These are phyloP conservation scores for Aspergillus luchuensis DNA, from an alignment of 2,329 filamentous ascomycete genomes.

Conservation along the genomic window DNA sequence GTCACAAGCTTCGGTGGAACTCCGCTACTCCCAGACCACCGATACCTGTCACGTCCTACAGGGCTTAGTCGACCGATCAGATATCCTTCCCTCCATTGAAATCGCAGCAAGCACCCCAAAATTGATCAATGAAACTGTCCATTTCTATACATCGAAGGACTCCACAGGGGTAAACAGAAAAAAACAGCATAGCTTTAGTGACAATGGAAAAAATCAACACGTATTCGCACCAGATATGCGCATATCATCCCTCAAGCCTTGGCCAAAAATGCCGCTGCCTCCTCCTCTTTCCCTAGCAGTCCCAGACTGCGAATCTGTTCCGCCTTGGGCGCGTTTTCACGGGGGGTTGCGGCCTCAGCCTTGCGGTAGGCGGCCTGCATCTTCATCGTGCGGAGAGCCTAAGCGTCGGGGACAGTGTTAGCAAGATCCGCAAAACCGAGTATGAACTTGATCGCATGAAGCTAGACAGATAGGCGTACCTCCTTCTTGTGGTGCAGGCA, in stretches of 20 bases:
- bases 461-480: constrained; percentile 56
- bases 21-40: neutral
- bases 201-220: constrained; percentile 25
- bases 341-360: constrained; percentile 70
- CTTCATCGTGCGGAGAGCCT: constrained; percentile 76
- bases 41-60: neutral
- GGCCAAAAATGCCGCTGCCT: constrained; percentile 62
- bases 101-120: neutral
- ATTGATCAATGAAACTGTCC: constrained; percentile 18
- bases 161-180: constrained; percentile 24
- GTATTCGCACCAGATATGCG: constrained; percentile 24
- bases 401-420: neutral
- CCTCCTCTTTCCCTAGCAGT: constrained; percentile 79
- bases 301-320: constrained; percentile 87
- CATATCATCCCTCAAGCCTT: constrained; percentile 25
- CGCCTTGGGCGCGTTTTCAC: constrained; percentile 78
- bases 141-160: constrained; percentile 40
- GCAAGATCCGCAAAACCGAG: neutral
- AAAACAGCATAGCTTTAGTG: constrained; percentile 29
- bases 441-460: neutral
- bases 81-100: neutral
- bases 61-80: neutral
- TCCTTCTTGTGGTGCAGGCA: constrained; percentile 99
- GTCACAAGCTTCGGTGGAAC: neutral
- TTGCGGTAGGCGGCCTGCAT: constrained; percentile 86